A percentile compares a stretch with the other conserved stretches of the same genome.
Evolutionary conservation across 495 filamentous ascomycete genomes (phyloP).

Genomic region (Amniculicola lignicola): DNA sequence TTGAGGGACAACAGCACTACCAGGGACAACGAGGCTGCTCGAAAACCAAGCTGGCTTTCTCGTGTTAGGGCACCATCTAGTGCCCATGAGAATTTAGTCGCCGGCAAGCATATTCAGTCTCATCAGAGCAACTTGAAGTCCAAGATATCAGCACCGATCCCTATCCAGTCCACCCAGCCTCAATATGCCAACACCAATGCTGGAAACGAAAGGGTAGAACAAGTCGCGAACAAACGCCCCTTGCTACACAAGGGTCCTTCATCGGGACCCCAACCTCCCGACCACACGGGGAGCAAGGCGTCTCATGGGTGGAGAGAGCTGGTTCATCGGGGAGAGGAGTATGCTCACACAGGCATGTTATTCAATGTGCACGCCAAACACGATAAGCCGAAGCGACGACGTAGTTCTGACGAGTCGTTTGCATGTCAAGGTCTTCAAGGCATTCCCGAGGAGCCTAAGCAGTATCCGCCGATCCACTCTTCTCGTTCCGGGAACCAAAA

Average conservation of each 20-base stretch:
- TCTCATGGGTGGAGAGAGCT: not conserved
- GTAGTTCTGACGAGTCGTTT: conserved; percentile 24
- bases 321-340: not conserved
- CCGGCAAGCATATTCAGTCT: not conserved
- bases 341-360: conserved; percentile 2
- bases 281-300: not conserved
- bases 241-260: not conserved
- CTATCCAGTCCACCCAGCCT: not conserved
- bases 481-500: too few relatives aligned
- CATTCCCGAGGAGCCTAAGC: too few relatives aligned
- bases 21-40: too few relatives aligned
- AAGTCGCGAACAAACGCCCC: not conserved
- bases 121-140: conserved; percentile 13
- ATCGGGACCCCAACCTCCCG: not conserved
- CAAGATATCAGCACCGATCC: conserved; percentile 15
- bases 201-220: conserved; percentile 17
- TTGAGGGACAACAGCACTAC: too few relatives aligned
- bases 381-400: not conserved
- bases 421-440: conserved; percentile 16
- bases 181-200: conserved; percentile 1
- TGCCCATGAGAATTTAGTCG: not conserved
- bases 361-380: not conserved
- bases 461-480: too few relatives aligned
- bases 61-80: not conserved
- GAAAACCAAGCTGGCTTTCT: not conserved